Evolutionary conservation across 805 yeast species (phyloP), one percentile per base, ranked within the genome.

Genomic region (Zygosaccharomyces bisporus): DNA sequence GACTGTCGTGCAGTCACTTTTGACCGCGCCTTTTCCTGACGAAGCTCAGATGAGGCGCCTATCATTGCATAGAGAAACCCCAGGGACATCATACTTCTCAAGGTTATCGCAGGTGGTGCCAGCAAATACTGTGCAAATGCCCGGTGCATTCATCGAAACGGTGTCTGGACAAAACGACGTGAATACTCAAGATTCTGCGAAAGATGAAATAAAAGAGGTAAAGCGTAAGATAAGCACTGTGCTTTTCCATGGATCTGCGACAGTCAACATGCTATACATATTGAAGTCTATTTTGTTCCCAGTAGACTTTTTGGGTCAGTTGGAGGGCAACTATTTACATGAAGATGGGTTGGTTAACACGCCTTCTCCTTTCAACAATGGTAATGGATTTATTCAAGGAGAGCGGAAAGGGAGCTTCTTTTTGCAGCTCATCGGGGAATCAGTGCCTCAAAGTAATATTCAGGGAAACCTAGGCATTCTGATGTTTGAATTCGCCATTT

Each of bases 361-460:
- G 12, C 64, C 66, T 12, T 60, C 67, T 2, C 62, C 61, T 5
- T 63, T 53, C 36, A 46, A 47, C 18, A 55, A 56, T 44, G 51
- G 44, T 2, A 44, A 55, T 29, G 63, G 60, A 4, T 19, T 60
- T 2, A 43, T 61, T 10, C 53, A 51, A 42, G 67, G 67, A 25
- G 65, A 63, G 40, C 34, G 53, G 30, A 51, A 54, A 32, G 77
- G 78, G 1, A 57, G 67, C 6, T 45, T 70, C 14, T 53, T 69
- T 3, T 39, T 76, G 19, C 76, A 74, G 47, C 51, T 75, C 14
- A 70, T 76, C 17, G 83, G 83, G 0, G 81, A 77, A 45, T 49
- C 51, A 23, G 55, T 60, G 25, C 73, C 66, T 47, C 61, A 36
- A 46, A 68, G 54, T 44, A 68, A 52, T 45, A 55, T 47, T 35